These are phyloP conservation scores for Leucoagaricus sp. DNA, from an alignment of 1,284 basidiomycete species.

Conservation along the genomic window DNA sequence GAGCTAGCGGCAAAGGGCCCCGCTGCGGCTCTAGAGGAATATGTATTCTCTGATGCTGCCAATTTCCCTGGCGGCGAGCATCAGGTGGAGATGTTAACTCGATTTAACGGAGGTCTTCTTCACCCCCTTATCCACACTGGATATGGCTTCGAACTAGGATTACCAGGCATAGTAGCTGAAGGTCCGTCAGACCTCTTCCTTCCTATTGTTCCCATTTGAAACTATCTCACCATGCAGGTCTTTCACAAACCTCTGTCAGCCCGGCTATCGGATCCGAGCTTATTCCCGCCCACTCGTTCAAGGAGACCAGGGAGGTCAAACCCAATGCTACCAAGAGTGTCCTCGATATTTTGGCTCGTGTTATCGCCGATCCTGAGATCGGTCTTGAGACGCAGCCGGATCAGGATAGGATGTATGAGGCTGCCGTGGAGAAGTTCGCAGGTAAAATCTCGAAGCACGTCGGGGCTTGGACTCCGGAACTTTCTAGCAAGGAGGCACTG, in stretches of 20 bases:
- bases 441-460: constrained; percentile 42
- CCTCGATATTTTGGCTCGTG: constrained; percentile 42
- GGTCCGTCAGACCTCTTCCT: constrained; percentile 34
- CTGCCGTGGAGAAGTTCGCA: constrained; percentile 30
- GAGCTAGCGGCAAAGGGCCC: constrained; percentile 40
- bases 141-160: constrained; percentile 58
- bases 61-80: constrained; percentile 39
- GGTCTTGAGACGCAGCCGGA: constrained; percentile 9
- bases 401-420: constrained; percentile 20
- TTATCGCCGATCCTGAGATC: constrained; percentile 41
- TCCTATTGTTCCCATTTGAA: neutral
- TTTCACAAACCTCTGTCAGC: constrained; percentile 30
- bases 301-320: neutral
- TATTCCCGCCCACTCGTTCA: neutral
- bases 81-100: constrained; percentile 56
- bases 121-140: constrained; percentile 64
- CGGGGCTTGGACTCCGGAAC: constrained; percentile 43
- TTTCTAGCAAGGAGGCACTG: constrained; percentile 31
- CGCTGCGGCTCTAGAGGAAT: constrained; percentile 44
- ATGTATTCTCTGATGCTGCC: constrained; percentile 48
- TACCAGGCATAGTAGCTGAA: constrained; percentile 58
- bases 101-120: constrained; percentile 53
- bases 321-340: constrained; percentile 24
- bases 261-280: neutral
- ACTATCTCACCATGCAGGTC: constrained; percentile 25